These are phyloP conservation scores for Amanita exitialis DNA, from an alignment of 768 basidiomycete genomes.

Conservation along the genomic window DNA sequence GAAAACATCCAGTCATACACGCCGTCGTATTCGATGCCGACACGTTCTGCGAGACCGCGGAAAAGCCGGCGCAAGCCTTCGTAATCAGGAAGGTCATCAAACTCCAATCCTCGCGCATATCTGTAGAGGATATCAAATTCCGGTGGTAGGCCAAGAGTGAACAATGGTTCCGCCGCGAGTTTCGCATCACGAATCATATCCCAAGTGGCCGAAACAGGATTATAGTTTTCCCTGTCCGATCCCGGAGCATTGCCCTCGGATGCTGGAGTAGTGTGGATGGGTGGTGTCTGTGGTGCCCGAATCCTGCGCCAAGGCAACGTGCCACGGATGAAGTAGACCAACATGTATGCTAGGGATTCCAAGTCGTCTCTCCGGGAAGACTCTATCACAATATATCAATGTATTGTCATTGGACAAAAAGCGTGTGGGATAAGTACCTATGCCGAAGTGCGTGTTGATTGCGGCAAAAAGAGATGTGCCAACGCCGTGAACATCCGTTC, in stretches of 20 bases:
- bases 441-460: slow-evolving; percentile 66
- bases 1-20: slow-evolving; percentile 33
- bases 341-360: slow-evolving; percentile 75
- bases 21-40: slow-evolving; percentile 47
- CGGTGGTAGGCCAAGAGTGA: slow-evolving; percentile 68
- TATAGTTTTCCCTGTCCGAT: slow-evolving; percentile 25
- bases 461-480: slow-evolving; percentile 71
- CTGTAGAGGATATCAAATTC: slow-evolving; percentile 77
- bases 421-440: slow-evolving; percentile 35
- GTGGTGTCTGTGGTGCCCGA: slow-evolving; percentile 35
- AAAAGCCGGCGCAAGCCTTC: slow-evolving; percentile 72
- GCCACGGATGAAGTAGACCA: slow-evolving; percentile 73
- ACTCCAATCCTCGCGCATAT: slow-evolving; percentile 75
- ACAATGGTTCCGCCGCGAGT: slow-evolving; percentile 49
- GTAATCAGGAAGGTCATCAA: slow-evolving; percentile 87
- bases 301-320: slow-evolving; percentile 73
- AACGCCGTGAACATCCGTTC: slow-evolving; percentile 69
- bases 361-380: slow-evolving; percentile 72
- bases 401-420: slow-evolving; percentile 6
- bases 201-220: slow-evolving; percentile 63
- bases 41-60: slow-evolving; percentile 41
- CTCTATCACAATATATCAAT: slow-evolving; percentile 29
- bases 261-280: slow-evolving; percentile 16
- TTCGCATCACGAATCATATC: slow-evolving; percentile 70
- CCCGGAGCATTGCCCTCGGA: slow-evolving; percentile 9